phyloP scores from a whole-genome alignment of 176 grass and related monocot genomes.

The Phyllostachys edulis region DNA sequence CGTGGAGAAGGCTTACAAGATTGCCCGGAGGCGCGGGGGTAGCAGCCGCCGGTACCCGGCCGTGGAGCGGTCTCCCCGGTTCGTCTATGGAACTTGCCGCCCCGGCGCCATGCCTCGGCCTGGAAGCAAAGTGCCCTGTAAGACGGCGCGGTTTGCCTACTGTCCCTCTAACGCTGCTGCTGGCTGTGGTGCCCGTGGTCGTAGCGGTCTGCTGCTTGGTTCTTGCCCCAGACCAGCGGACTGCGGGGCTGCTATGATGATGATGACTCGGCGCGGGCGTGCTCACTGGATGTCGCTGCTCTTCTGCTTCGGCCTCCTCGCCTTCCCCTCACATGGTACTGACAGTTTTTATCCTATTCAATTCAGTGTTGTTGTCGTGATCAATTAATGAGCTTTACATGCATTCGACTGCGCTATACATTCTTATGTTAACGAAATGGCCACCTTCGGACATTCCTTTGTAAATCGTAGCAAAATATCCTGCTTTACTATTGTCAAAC shows the following conservation, averaged over 20 bases:
- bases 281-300: constrained; percentile 26
- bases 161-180: neutral
- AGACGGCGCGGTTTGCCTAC: neutral
- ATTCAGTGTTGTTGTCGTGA: neutral
- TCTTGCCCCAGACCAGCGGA: neutral
- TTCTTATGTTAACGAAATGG: neutral
- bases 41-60: constrained; percentile 21
- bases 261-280: neutral
- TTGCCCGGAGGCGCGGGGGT: constrained; percentile 6
- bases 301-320: constrained; percentile 55
- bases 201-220: neutral
- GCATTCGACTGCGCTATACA: neutral
- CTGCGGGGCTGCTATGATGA: constrained; percentile 1
- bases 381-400: neutral
- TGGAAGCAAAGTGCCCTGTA: constrained; percentile 7
- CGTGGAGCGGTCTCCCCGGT: constrained; percentile 1
- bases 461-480: neutral
- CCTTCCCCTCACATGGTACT: constrained; percentile 47
- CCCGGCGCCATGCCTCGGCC: constrained; percentile 10
- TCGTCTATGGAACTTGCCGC: constrained; percentile 50
- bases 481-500: neutral
- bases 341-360: neutral
- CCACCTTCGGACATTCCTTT: neutral
- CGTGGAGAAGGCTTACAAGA: neutral
- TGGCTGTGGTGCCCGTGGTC: neutral